Conservation (phyloP, 345 rosid species). For the Microcos paniculata region DNA sequence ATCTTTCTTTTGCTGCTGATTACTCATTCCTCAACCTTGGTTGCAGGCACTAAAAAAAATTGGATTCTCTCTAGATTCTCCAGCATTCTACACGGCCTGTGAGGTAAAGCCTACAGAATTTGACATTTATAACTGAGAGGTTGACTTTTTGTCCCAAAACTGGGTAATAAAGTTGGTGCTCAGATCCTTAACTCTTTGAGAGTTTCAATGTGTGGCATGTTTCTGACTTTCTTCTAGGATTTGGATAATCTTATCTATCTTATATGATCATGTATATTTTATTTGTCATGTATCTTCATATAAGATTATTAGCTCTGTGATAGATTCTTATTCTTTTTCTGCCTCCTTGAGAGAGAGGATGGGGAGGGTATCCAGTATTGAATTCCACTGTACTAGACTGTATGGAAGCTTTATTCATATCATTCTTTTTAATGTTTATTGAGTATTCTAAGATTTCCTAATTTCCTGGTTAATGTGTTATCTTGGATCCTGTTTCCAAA, state of each 20-base stretch:
- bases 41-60: conserved; percentile 63
- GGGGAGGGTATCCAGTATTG: background rate
- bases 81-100: conserved; percentile 64
- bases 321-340: background rate
- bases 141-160: background rate
- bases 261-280: background rate
- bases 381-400: background rate
- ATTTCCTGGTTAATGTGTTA: background rate
- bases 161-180: background rate
- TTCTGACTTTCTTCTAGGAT: background rate
- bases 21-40: conserved; percentile 11
- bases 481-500: background rate
- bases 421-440: background rate
- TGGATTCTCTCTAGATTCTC: conserved; percentile 64
- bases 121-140: background rate
- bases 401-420: background rate
- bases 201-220: background rate
- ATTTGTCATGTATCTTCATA: background rate
- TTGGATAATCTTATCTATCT: background rate
- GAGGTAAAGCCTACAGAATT: conserved; percentile 43
- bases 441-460: background rate
- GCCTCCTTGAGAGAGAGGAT: background rate
- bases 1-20: background rate
- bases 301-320: background rate
- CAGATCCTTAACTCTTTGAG: background rate